A percentile compares a stretch with the other conserved stretches of the same genome.
Conservation (phyloP, 805 yeast species). For the Candida tibetensis region DNA sequence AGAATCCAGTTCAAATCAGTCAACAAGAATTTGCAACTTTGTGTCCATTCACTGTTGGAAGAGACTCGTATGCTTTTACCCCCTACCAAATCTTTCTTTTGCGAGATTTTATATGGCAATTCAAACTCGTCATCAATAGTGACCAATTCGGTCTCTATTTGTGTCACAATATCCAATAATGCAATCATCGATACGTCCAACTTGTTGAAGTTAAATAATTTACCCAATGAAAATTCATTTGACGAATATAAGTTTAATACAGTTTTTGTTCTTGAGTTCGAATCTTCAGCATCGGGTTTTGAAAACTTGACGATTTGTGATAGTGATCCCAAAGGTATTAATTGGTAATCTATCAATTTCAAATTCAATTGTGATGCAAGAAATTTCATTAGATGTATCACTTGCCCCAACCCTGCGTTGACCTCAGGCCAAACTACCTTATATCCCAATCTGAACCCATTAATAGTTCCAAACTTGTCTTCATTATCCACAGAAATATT, state of each 20-base stretch:
- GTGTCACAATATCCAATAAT: conserved; percentile 57
- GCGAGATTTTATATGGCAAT: conserved; percentile 68
- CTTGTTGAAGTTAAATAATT: conserved; percentile 69
- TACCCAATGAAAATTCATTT: conserved; percentile 67
- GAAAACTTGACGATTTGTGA: conserved; percentile 67
- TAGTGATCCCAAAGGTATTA: conserved; percentile 81
- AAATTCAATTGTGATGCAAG: conserved; percentile 56
- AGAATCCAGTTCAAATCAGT: conserved; percentile 81
- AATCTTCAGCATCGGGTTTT: background rate
- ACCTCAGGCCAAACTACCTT: conserved; percentile 87
- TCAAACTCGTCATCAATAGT: conserved; percentile 54
- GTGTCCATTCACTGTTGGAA: conserved; percentile 82
- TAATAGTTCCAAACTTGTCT: conserved; percentile 83
- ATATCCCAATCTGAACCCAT: conserved; percentile 77
- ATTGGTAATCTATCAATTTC: conserved; percentile 54
- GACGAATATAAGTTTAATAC: conserved; percentile 59
- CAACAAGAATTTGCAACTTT: conserved; percentile 77
- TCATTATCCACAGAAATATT: conserved; percentile 66
- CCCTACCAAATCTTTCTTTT: conserved; percentile 63
- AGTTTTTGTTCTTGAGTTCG: conserved; percentile 26
- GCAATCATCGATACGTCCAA: conserved; percentile 83
- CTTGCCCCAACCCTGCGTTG: conserved; percentile 88
- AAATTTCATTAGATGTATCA: conserved; percentile 66
- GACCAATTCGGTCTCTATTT: conserved; percentile 45
- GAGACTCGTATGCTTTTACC: conserved; percentile 72